These are phyloP conservation scores for Nakazawaea ernobii DNA, from an alignment of 805 yeast genomes.

Conservation along the genomic window DNA sequence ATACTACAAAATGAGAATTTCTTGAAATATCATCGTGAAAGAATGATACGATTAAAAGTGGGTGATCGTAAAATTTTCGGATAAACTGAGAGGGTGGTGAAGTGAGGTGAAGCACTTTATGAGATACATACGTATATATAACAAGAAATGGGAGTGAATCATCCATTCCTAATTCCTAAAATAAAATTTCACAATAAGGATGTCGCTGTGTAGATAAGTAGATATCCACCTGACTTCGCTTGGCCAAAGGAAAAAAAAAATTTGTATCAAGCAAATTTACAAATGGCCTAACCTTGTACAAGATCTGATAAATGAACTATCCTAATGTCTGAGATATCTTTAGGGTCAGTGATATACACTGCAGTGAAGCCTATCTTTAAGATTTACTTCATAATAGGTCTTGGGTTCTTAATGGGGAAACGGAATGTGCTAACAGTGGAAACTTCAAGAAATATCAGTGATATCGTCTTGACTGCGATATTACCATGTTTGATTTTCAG, in stretches of 20 bases:
- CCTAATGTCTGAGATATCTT: slow-evolving; percentile 14
- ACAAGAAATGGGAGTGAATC: too few relatives aligned
- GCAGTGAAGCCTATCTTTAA: slow-evolving; percentile 85
- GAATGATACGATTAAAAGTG: neutral
- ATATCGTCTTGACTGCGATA: slow-evolving; percentile 59
- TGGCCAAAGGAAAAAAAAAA: neutral
- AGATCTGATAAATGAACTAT: neutral
- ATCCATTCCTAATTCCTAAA: too few relatives aligned
- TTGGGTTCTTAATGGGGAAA: slow-evolving; percentile 62
- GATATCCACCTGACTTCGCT: neutral
- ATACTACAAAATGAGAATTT: slow-evolving; percentile 2
- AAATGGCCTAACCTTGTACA: neutral
- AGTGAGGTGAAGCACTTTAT: too few relatives aligned
- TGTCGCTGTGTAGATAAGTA: neutral
- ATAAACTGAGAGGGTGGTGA: too few relatives aligned
- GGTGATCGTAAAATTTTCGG: slow-evolving; percentile 3
- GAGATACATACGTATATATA: neutral
- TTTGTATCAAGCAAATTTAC: neutral
- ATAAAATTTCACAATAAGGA: too few relatives aligned
- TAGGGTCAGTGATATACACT: slow-evolving; percentile 68
- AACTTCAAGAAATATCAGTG: slow-evolving; percentile 64
- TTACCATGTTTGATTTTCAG: slow-evolving; percentile 74
- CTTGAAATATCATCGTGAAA: slow-evolving; percentile 1
- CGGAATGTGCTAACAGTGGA: slow-evolving; percentile 60
- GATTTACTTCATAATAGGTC: slow-evolving; percentile 62